Conservation (phyloP, 495 filamentous ascomycete species). For the Podospora pseudoanserina region DNA sequence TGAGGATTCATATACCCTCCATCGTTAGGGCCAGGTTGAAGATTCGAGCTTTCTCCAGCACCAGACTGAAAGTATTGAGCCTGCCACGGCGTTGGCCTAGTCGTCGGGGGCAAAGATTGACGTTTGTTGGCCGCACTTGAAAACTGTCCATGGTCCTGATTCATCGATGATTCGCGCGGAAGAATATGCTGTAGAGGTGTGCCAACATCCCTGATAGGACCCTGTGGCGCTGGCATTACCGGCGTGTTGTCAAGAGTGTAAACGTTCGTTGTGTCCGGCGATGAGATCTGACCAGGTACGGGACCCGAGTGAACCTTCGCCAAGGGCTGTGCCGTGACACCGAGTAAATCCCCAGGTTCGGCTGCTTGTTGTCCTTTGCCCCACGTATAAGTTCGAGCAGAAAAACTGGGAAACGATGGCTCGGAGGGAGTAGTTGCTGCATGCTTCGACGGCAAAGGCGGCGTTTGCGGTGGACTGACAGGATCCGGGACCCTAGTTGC, state of each 20-base stretch:
- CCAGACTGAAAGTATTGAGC: not conserved
- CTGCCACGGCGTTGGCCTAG: not conserved
- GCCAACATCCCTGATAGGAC: not conserved
- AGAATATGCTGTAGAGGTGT: not conserved
- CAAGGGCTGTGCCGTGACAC: not conserved
- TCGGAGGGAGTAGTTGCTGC: not conserved
- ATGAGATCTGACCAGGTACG: not conserved
- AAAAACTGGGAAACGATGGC: not conserved
- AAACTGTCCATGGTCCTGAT: not conserved
- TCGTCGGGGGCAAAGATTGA: not conserved
- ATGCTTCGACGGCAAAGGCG: not conserved
- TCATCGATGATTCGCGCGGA: not conserved
- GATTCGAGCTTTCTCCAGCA: not conserved
- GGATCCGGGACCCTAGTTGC: not conserved
- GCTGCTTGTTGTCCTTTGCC: not conserved
- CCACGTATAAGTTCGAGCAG: not conserved
- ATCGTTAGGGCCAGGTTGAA: not conserved
- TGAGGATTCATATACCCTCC: not conserved
- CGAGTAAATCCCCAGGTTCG: not conserved
- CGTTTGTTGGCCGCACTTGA: not conserved
- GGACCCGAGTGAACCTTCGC: not conserved
- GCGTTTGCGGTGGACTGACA: not conserved
- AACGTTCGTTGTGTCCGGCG: not conserved
- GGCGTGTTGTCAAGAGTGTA: not conserved
- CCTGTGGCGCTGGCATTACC: not conserved